A percentile compares a stretch with the other conserved stretches of the same genome.
phyloP scores from a whole-genome alignment of 2,329 filamentous ascomycete species.

The Venturia oleaginea region DNA sequence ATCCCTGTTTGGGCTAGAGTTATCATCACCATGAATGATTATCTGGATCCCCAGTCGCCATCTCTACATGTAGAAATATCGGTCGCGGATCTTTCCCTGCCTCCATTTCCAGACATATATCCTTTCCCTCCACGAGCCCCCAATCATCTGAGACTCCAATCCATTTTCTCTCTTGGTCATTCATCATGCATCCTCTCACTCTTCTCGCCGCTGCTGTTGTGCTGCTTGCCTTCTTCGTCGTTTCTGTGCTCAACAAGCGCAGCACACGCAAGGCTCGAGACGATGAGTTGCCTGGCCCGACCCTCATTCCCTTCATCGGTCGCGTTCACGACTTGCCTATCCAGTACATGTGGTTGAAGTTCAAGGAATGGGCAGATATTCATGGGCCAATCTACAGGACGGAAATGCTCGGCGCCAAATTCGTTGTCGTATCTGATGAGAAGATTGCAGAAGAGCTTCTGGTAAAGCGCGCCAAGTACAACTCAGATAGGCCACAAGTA shows the following conservation, averaged over 20 bases:
- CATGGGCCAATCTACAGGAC: slow-evolving; percentile 35
- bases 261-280: slow-evolving; percentile 22
- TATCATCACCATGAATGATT: slow-evolving; percentile 3
- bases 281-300: slow-evolving; percentile 32
- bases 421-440: slow-evolving; percentile 31
- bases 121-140: not conserved
- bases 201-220: slow-evolving; percentile 28
- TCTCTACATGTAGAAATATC: not conserved
- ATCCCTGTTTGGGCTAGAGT: not conserved
- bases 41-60: not conserved
- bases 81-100: not conserved
- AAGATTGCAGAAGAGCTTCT: slow-evolving; percentile 36
- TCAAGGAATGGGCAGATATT: slow-evolving; percentile 30
- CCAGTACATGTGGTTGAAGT: slow-evolving; percentile 38
- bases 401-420: slow-evolving; percentile 32
- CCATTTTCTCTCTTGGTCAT: not conserved
- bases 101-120: not conserved
- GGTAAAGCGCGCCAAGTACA: slow-evolving; percentile 31
- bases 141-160: not conserved
- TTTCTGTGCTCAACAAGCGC: slow-evolving; percentile 6
- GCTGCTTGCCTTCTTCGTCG: slow-evolving; percentile 16
- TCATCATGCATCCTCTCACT: slow-evolving; percentile 33
- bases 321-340: slow-evolving; percentile 40
- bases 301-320: slow-evolving; percentile 27
- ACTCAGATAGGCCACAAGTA: slow-evolving; percentile 35